Evolutionary conservation across 2,329 filamentous ascomycete genomes (phyloP), one percentile per base, ranked within the genome.

Genomic region (Ophiostoma triangulosporum): DNA sequence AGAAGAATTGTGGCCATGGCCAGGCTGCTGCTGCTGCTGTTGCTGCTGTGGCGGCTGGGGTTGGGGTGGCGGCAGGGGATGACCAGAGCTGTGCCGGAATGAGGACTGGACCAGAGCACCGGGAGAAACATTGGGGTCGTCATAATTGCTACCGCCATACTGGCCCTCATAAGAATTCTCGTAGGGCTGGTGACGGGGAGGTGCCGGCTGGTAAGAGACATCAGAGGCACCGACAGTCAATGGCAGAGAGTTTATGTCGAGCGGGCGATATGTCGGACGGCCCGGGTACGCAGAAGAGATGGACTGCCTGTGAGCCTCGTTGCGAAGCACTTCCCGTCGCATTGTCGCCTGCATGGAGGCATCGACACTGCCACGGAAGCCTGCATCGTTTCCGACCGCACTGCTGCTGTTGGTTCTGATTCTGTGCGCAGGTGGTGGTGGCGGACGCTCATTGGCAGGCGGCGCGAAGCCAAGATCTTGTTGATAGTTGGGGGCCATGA

Each of bases 41-140:
- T 60, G 54, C 29, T 58, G 57, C 24, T 51, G 48, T 27, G 29
- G 48, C 2, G 31, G 45, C 24, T 54, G 51, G 8, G 59, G 57
- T 3, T 20, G 45, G 15, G 15, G 9, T 32, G 57, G 50, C 22
- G 48, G 60, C 12, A 61, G 59, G 32, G 54, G 58, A 20, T 61
- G 63, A 1, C 61, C 62, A 6, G 56, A 58, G 48, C 60, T 62
- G 17, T 62, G 61, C 38, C 63, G 61, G 46, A 58, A 61, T 1
- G 62, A 60, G 6, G 48, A 22, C n/a, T 61, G 55, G 9, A 56
- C 52, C 1, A 62, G 52, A 3, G 62, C 59, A 3, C 63, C 62
- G 1, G 71, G 69, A 1, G 76, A 74, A 49, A 81, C 78, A 4
- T 80, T 79, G 6, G 74, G 78, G 57, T 84, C 81, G 62, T 84